Base-by-base conservation (phyloP, 768 basidiomycete genomes). In the Termitomyces sp. region DNA sequence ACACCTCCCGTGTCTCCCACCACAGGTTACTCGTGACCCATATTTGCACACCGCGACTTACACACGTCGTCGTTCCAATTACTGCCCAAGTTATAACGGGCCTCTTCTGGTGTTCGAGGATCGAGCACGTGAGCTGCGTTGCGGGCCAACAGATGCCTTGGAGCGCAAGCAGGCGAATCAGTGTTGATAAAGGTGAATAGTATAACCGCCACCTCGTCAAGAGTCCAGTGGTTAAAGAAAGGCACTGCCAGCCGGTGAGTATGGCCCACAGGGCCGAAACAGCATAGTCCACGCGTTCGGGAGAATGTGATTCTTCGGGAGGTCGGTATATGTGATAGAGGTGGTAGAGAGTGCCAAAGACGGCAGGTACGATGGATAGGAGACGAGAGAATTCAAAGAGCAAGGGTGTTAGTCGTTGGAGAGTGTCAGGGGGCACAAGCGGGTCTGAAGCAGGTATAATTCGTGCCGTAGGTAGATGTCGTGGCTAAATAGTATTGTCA, bases 101-200 rank as follows among this genome's bases (percentile, higher is more conserved):
- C 9, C 94, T 82, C 34, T 76, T 77, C 18, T 81, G 79, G 54
- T 85, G 78, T 32, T 87, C 86, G 45, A 98, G 79, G 50, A 94
- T 73, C 53, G 78, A 82, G 33, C 96, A 84, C 1, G 93, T 95
- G 39, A 93, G 72, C 63, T 93, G 90, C 5, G 95, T 97, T 4
- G 92, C 88, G 2, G 93, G 93, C 95, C 95, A 98, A 74, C 95
- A 98, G 58, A 98, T 95, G 18, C 92, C 91, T 69, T 98, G 96
- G 0, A 98, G 78, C 0, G 93, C 95, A 55, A 98, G 80, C 4
- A 98, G 85, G 16, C 96, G 89, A 66, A 97, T 90, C 61, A 98
- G 83, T 1, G 95, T 93, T 4, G 95, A 83, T 27, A 92, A 76
- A 0, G 93, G 88, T 0, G 91, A 82, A 69, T 98, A 98, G 74